A percentile compares a stretch with the other conserved stretches of the same genome.
Conservation (phyloP, 139 green algal species). For the Edaphochlamys debaryana region DNA sequence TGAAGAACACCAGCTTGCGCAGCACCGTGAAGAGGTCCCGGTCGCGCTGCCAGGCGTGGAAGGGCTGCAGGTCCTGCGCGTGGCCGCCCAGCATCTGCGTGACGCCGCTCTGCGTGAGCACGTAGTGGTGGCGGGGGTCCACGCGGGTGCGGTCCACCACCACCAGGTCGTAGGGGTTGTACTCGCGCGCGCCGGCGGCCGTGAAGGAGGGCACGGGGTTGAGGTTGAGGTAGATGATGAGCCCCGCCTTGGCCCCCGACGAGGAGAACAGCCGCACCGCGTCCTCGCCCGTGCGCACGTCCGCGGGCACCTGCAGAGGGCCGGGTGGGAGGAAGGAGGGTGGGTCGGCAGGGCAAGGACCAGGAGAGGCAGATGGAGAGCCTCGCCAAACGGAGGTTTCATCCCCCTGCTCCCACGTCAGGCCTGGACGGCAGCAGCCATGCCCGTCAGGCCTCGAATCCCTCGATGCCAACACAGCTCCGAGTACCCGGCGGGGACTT, state of each 20-base stretch:
- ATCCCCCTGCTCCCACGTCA: too few species aligned
- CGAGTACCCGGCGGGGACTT: too few species aligned
- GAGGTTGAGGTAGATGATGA: slow-evolving; percentile 59
- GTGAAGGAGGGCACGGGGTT: slow-evolving; percentile 27
- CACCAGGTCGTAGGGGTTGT: slow-evolving; percentile 61
- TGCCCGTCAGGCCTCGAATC: too few species aligned
- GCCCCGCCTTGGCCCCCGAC: slow-evolving; percentile 47
- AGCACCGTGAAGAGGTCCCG: slow-evolving; percentile 52
- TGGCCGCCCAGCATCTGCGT: slow-evolving; percentile 41
- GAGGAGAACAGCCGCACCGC: slow-evolving; percentile 51
- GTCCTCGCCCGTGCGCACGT: slow-evolving; percentile 50
- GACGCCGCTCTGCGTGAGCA: slow-evolving; percentile 47
- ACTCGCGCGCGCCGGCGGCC: slow-evolving; percentile 8
- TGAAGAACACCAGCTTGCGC: slow-evolving; percentile 62
- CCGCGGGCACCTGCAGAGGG: slow-evolving; percentile 4
- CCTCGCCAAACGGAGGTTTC: too few species aligned
- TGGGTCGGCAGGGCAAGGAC: too few species aligned
- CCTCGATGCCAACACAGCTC: too few species aligned
- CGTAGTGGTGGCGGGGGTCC: slow-evolving; percentile 49
- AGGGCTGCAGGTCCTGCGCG: slow-evolving; percentile 49
- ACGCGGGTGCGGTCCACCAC: slow-evolving; percentile 40
- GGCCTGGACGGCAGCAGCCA: too few species aligned
- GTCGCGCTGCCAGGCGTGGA: slow-evolving; percentile 57
- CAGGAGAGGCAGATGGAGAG: too few species aligned
- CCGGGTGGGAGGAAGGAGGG: too few species aligned